These are phyloP conservation scores for Globisporangium splendens DNA, from an alignment of 352 stramenopile species.

Conservation along the genomic window DNA sequence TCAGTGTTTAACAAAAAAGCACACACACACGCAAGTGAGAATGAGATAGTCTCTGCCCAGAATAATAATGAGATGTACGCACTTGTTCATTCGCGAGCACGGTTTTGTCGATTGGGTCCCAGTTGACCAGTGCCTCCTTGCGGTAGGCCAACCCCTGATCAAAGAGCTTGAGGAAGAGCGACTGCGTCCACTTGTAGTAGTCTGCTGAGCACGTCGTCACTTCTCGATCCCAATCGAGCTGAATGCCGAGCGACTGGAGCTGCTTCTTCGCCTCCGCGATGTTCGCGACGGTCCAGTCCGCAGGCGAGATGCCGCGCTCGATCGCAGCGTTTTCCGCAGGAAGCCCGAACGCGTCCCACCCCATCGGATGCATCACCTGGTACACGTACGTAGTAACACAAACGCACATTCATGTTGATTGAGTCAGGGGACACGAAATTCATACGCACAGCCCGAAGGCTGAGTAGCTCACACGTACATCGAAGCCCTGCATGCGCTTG, in stretches of 20 bases:
- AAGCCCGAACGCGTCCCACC: slow-evolving; percentile 99
- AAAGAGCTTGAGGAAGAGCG: slow-evolving; percentile 98
- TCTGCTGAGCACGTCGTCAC: slow-evolving; percentile 94
- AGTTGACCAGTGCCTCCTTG: slow-evolving; percentile 98
- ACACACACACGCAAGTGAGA: neutral
- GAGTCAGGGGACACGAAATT: neutral
- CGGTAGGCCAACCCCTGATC: slow-evolving; percentile 95
- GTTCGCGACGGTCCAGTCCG: slow-evolving; percentile 94
- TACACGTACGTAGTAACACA: neutral
- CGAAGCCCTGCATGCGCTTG: slow-evolving; percentile 95
- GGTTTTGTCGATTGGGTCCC: slow-evolving; percentile 98
- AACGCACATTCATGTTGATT: neutral
- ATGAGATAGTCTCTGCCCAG: neutral
- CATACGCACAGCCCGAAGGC: neutral
- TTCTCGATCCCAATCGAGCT: slow-evolving; percentile 97
- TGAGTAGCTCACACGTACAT: slow-evolving; percentile 52
- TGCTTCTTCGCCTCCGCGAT: slow-evolving; percentile 97
- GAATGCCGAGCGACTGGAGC: slow-evolving; percentile 95
- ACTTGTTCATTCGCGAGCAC: slow-evolving; percentile 99
- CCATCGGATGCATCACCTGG: slow-evolving; percentile 97
- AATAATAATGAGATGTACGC: neutral
- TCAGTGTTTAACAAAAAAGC: neutral
- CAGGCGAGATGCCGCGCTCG: slow-evolving; percentile 95
- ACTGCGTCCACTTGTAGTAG: slow-evolving; percentile 99
- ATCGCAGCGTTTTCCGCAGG: slow-evolving; percentile 99